Percentiles rank a stretch among this genome's conserved stretches.
Evolutionary conservation across 2,329 filamentous ascomycete genomes (phyloP).

Genomic region (Sordariomycetes sp.): DNA sequence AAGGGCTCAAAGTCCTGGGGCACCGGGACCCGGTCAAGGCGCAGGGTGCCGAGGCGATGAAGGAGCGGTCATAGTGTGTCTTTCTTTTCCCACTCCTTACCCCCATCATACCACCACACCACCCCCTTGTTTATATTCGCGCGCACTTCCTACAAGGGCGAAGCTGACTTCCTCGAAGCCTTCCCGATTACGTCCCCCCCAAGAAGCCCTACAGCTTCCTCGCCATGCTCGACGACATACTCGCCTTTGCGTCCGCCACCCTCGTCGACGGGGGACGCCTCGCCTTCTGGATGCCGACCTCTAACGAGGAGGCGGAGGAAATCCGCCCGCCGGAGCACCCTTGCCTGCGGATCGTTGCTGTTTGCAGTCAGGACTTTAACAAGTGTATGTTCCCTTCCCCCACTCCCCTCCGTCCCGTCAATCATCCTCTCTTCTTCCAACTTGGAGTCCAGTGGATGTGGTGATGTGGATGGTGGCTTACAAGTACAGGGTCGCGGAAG

Average conservation of each 20-base stretch:
- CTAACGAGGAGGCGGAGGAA: conserved; percentile 65
- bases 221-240: conserved; percentile 79
- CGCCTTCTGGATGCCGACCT: conserved; percentile 95
- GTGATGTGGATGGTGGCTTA: neutral
- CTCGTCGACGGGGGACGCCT: conserved; percentile 70
- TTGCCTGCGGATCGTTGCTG: conserved; percentile 55
- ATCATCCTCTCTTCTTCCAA: too few relatives aligned
- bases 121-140: too few relatives aligned
- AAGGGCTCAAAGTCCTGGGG: conserved; percentile 81
- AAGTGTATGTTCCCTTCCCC: conserved; percentile 47
- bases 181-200: conserved; percentile 63
- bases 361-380: conserved; percentile 80
- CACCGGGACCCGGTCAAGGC: conserved; percentile 51
- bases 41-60: conserved; percentile 51
- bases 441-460: too few relatives aligned
- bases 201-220: conserved; percentile 88
- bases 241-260: conserved; percentile 64
- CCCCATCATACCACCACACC: conserved; percentile 3
- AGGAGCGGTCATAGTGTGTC: conserved; percentile 52
- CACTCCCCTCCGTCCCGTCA: neutral
- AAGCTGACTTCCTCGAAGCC: neutral
- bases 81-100: conserved; percentile 10
- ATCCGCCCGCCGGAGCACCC: conserved; percentile 67
- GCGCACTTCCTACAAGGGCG: too few relatives aligned
- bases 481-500: conserved; percentile 60